Evolutionary conservation across 225 moss, liverwort and hornwort species (phyloP).

Genomic region (Ulota crispa): DNA sequence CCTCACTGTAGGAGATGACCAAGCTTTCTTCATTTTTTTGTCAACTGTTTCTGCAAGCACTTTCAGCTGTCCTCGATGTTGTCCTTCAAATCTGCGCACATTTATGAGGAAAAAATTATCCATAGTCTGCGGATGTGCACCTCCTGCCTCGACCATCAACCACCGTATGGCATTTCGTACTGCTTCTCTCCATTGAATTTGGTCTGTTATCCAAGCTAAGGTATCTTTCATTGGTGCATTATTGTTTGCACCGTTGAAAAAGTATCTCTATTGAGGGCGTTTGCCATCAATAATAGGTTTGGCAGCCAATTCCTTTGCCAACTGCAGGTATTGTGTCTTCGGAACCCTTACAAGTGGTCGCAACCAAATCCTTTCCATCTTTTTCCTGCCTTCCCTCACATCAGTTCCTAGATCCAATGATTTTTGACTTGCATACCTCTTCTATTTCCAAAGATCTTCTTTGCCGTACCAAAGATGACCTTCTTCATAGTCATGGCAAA

Average conservation of each 20-base stretch:
- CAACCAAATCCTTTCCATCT: too few relatives aligned
- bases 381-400: too few relatives aligned
- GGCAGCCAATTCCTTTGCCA: too few relatives aligned
- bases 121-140: background rate
- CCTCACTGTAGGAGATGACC: too few relatives aligned
- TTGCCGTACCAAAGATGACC: too few relatives aligned
- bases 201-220: background rate
- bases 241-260: accelerated
- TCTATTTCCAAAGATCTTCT: too few relatives aligned
- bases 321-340: too few relatives aligned
- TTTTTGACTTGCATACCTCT: too few relatives aligned
- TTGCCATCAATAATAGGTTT: background rate
- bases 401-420: too few relatives aligned
- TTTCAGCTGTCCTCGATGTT: accelerated
- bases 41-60: accelerated
- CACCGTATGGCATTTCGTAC: background rate
- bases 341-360: too few relatives aligned
- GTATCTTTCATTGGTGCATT: background rate
- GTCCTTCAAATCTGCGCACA: background rate
- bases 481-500: too few relatives aligned
- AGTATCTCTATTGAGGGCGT: background rate
- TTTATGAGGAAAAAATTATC: background rate
- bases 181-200: background rate
- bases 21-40: background rate
- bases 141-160: background rate